Percentiles rank a stretch among this genome's conserved stretches.
Evolutionary conservation across 331 rosid species (phyloP).

Genomic region (Malus hybrid): DNA sequence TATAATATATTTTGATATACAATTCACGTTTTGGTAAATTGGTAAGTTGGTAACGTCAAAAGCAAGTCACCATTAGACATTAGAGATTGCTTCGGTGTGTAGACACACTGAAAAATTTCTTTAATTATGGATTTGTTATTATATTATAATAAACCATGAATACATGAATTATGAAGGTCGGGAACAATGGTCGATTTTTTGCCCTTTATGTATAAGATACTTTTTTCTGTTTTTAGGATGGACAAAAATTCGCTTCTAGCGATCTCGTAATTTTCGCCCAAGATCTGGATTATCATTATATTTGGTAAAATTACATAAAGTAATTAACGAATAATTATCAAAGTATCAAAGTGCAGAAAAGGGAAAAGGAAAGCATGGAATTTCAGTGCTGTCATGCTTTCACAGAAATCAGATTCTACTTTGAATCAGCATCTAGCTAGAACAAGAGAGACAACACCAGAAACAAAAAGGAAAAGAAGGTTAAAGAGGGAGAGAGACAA

Average conservation of each 20-base stretch:
- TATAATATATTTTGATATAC: too few relatives aligned
- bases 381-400: not conserved
- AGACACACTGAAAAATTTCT: too few relatives aligned
- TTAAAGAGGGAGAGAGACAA: not conserved
- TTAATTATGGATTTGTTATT: not conserved
- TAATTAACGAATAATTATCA: not conserved
- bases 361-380: not conserved
- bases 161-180: not conserved
- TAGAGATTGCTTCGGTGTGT: accelerated
- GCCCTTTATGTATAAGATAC: not conserved
- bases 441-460: conserved; percentile 12
- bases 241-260: not conserved
- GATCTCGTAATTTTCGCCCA: not conserved
- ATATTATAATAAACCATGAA: not conserved
- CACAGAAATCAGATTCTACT: conserved; percentile 23
- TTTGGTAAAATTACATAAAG: too few relatives aligned
- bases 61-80: not conserved
- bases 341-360: conserved; percentile 6
- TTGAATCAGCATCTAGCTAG: conserved; percentile 27
- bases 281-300: not conserved
- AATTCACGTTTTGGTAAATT: too few relatives aligned
- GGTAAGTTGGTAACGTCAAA: too few relatives aligned
- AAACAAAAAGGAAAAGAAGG: not conserved
- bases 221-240: conserved; percentile 8
- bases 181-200: not conserved